Conservation (phyloP, 2,329 filamentous ascomycete species). For the Massarina eburnea region DNA sequence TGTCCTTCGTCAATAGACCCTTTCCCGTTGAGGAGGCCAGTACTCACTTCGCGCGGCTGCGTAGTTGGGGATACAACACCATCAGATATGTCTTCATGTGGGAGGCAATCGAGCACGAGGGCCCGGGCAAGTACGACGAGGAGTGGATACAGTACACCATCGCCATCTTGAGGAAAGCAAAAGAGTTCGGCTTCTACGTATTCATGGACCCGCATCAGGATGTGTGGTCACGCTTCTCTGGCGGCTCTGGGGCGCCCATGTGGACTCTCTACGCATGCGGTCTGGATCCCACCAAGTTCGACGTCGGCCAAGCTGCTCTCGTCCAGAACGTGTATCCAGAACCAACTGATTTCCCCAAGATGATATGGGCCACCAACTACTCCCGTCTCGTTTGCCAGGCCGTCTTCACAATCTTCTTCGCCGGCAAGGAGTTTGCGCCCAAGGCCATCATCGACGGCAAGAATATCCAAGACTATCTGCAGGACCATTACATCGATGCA, state of each 20-base stretch:
- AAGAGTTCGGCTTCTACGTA: conserved; percentile 88
- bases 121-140: conserved; percentile 90
- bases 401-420: conserved; percentile 94
- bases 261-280: conserved; percentile 97
- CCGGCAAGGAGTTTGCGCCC: conserved; percentile 85
- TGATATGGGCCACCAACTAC: conserved; percentile 99
- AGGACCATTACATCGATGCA: conserved; percentile 80
- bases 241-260: conserved; percentile 92
- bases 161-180: conserved; percentile 77
- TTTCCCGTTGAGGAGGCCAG: conserved; percentile 83
- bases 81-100: conserved; percentile 97
- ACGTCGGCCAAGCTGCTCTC: conserved; percentile 83
- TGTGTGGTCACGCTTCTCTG: conserved; percentile 95
- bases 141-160: conserved; percentile 92
- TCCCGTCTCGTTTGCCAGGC: conserved; percentile 81
- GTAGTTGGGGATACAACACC: conserved; percentile 91
- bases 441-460: conserved; percentile 92
- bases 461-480: conserved; percentile 95
- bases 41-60: conserved; percentile 81
- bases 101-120: conserved; percentile 95
- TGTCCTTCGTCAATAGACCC: conserved; percentile 84
- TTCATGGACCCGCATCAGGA: conserved; percentile 99
- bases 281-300: conserved; percentile 82
- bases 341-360: conserved; percentile 86
- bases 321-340: conserved; percentile 93